Base-by-base conservation (phyloP, 441 rosid genomes). In the Erodium chrysanthum region DNA sequence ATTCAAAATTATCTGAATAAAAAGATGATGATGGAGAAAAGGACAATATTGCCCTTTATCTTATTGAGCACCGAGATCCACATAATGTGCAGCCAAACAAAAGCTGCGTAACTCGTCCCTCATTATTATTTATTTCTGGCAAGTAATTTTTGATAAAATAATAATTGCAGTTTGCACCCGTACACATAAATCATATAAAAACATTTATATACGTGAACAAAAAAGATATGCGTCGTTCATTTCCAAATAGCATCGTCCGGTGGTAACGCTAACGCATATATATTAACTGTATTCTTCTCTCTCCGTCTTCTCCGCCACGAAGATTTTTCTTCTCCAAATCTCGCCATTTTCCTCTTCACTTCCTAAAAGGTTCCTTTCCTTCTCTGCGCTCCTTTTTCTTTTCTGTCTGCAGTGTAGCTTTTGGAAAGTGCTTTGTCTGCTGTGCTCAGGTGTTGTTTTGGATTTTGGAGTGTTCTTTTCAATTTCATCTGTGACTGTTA, bases 41-140 rank as follows among this genome's bases (percentile, higher is more conserved):
- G 1, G 61, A 54, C 61, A 20, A 54, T 17, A 20, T 18, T 7
- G 12, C 27, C 61, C 23, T 8, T 8, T 2, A 4, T 3, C 27
- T 18, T 54, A 54, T 54, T 8, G 1, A 2, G 10, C 7, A 54
- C 20, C 27, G 18, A 54, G 61, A 54, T 54, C 25, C 61, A 20
- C 61, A 20, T 18, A 8, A 54, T 54, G 61, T 54, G 61, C 61
- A 54, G 61, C 61, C 11, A 54, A 27, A 54, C 61, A 54, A 20
- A 21, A 18, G 0, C 0, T 7, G 20, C 7, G 1, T 54, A 54
- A 20, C 60, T 18, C 22, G 11, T 54, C 11, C 60, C 25, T 7
- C 60, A n/a, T 15, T 50, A 50, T 15, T 7, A 8, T 21, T 14
- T 48, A 48, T 54, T 54, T 17, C 35, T 31, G 35, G 35, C 3